Conservation (phyloP, 2,329 filamentous ascomycete species). For the Fusarium sp. region DNA sequence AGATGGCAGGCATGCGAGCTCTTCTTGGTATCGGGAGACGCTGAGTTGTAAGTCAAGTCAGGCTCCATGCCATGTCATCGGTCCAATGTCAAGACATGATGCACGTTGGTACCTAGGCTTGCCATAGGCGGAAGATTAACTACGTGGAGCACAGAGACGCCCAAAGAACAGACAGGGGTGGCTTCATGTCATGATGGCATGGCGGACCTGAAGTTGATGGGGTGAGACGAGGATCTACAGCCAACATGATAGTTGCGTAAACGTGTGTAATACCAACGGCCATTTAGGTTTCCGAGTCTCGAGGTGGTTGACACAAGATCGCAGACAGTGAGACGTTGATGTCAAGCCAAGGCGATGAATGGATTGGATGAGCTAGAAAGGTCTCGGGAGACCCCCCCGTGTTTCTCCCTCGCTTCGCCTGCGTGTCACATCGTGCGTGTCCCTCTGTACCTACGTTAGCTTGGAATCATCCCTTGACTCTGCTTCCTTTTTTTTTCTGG, state of each 20-base stretch:
- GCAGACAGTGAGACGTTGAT: background rate
- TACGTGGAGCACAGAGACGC: background rate
- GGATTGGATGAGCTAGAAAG: slow-evolving; percentile 7
- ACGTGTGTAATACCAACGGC: slow-evolving; percentile 16
- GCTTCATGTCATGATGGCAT: background rate
- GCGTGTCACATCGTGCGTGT: slow-evolving; percentile 10
- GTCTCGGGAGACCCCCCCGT: slow-evolving; percentile 15
- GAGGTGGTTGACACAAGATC: background rate
- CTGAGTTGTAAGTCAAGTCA: background rate
- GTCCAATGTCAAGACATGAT: background rate
- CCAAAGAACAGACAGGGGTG: background rate
- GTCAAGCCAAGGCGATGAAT: background rate
- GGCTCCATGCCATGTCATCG: background rate
- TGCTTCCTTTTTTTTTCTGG: background rate
- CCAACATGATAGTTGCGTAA: background rate
- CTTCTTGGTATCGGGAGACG: background rate
- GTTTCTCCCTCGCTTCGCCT: slow-evolving; percentile 4
- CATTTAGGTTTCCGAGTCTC: background rate
- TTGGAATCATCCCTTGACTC: background rate
- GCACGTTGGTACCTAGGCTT: background rate
- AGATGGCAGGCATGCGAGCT: background rate
- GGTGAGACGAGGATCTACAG: slow-evolving; percentile 3
- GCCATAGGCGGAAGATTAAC: background rate
- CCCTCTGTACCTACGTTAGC: slow-evolving; percentile 16
- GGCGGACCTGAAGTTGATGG: background rate